Evolutionary conservation across 2,329 filamentous ascomycete species (phyloP), one percentile per base, ranked within the genome.

Genomic region (Penicillium digitatum): DNA sequence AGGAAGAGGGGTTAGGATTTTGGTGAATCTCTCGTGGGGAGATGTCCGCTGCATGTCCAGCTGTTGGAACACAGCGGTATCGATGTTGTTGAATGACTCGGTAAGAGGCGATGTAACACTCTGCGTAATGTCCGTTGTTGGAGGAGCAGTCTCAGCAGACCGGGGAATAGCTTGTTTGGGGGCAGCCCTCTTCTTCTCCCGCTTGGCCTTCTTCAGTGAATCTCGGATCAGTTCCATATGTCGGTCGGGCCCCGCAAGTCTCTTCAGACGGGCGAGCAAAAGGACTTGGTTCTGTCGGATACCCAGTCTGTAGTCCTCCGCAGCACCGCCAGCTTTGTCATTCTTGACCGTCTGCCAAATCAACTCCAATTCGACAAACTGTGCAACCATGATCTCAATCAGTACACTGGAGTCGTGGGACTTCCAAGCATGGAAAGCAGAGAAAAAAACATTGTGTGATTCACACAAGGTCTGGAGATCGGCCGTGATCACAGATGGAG

Each of bases 341-440:
- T 85, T 79, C 64, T 87, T 86, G 56, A 87, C 84, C 2, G 82
- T 84, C 68, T 87, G 84, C 82, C 84, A 85, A 16, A 87, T 87
- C 18, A 83, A 77, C 63, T 87, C 84, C 18, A 87, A 74, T 65
- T 85, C 84, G 38, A 86, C 81, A 62, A 87, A 87, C 26, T 84
- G 84, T 10, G 81, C 82, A 18, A 87, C 76, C 84, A 87, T 87
- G 37, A 84, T 84, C 60, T 86, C 82, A 56, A 87, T 79, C 43
- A 87, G 69, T 2, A 84, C 79, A 16, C 79, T 82, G 0, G 83
- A 83, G 62, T 87, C 84, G 58, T 84, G 81, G 12, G 83, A 76
- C 66, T 86, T 84, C 84, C 84, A 87, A 5, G 84, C 82, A 56
- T 83, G 80, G 63, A 87, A 87, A 12, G 83, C 83, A 9, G 81